A percentile compares a stretch with the other conserved stretches of the same genome.
phyloP scores from a whole-genome alignment of 352 stramenopile genomes.

The Phytophthora constricta region DNA sequence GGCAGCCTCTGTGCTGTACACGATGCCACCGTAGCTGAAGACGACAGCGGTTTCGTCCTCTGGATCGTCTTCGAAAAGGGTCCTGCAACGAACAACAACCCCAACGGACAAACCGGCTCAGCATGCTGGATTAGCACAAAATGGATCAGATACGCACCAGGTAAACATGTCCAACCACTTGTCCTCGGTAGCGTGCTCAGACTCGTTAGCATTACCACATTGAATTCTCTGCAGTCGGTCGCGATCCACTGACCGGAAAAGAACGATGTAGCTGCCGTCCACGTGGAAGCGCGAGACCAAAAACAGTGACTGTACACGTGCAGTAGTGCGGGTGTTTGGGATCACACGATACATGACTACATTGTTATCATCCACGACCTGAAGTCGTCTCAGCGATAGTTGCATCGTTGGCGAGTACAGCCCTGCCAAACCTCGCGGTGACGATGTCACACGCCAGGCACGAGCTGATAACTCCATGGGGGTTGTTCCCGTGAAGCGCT shows the following conservation, averaged over 20 bases:
- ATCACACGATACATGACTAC: slow-evolving; percentile 64
- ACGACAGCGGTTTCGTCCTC: slow-evolving; percentile 36
- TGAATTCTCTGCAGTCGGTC: slow-evolving; percentile 22
- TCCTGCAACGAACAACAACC: slow-evolving; percentile 31
- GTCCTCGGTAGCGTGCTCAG: slow-evolving; percentile 6
- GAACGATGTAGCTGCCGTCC: slow-evolving; percentile 42
- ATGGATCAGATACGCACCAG: slow-evolving; percentile 45
- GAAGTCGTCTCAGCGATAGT: slow-evolving; percentile 46
- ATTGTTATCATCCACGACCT: slow-evolving; percentile 69
- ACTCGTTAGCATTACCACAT: slow-evolving; percentile 4
- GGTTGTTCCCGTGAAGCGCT: slow-evolving; percentile 45
- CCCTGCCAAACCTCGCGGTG: slow-evolving; percentile 24
- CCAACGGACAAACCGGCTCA: too few species aligned
- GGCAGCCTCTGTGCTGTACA: slow-evolving; percentile 45
- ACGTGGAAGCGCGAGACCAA: slow-evolving; percentile 50
- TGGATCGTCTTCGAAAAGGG: slow-evolving; percentile 48
- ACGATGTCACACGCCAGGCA: slow-evolving; percentile 51
- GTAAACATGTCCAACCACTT: slow-evolving; percentile 72
- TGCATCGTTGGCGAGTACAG: slow-evolving; percentile 62
- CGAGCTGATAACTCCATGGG: slow-evolving; percentile 36
- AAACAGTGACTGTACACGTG: slow-evolving; percentile 54
- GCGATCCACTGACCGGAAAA: slow-evolving; percentile 54
- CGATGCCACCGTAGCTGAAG: slow-evolving; percentile 61
- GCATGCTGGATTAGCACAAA: too few species aligned
- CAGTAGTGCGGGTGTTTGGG: slow-evolving; percentile 23